Percentiles rank a stretch among this genome's conserved stretches.
Conservation (phyloP, 352 stramenopile genomes). For the Phytophthora boehmeriae region DNA sequence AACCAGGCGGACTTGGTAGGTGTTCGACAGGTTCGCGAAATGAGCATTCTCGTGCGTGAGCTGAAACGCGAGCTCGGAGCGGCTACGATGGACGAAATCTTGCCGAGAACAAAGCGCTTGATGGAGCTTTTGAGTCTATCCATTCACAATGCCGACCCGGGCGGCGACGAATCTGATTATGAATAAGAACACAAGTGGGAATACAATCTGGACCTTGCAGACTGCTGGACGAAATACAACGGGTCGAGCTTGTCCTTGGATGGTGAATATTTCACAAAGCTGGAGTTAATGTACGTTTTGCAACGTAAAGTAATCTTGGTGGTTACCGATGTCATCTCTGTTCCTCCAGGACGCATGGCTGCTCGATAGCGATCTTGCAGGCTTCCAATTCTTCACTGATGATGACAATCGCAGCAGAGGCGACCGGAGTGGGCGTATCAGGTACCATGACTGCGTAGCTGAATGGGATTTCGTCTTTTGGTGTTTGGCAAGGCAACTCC, state of each 20-base stretch:
- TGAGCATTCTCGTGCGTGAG: constrained; percentile 70
- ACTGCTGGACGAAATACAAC: background rate
- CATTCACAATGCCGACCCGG: constrained; percentile 47
- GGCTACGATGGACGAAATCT: constrained; percentile 72
- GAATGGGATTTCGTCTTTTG: constrained; percentile 29
- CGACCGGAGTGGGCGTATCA: constrained; percentile 16
- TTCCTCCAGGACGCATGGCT: constrained; percentile 1
- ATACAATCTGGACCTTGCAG: background rate
- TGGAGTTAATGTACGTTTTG: background rate
- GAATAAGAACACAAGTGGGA: constrained; percentile 23
- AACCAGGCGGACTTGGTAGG: constrained; percentile 48
- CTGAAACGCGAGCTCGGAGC: constrained; percentile 83
- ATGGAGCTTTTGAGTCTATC: constrained; percentile 86
- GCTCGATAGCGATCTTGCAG: constrained; percentile 42
- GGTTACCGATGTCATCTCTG: constrained; percentile 17
- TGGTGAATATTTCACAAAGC: constrained; percentile 2
- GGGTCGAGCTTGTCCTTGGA: constrained; percentile 1
- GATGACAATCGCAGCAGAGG: constrained; percentile 14
- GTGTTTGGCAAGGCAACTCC: constrained; percentile 14
- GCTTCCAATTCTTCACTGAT: constrained; percentile 32
- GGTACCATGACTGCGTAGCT: constrained; percentile 29
- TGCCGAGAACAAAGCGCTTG: constrained; percentile 74
- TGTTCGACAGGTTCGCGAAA: constrained; percentile 74
- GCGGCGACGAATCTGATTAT: constrained; percentile 37
- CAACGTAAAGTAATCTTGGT: constrained; percentile 1